Evolutionary conservation across 1,284 basidiomycete species (phyloP).

Genomic region (Cryptococcus floricola): DNA sequence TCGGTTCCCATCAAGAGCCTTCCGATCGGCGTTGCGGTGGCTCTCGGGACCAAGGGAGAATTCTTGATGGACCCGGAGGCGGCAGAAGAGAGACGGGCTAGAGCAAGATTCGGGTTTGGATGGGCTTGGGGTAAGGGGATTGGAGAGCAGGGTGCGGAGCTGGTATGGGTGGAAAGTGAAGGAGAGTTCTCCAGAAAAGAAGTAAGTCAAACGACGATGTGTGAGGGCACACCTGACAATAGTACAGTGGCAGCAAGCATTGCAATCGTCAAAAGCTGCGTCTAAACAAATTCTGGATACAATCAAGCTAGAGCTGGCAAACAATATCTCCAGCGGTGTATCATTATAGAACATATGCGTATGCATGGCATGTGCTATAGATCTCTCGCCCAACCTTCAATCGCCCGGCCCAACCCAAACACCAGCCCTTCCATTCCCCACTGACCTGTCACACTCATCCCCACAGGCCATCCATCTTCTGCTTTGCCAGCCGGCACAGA

Average conservation of each 20-base stretch:
- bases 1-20: constrained; percentile 18
- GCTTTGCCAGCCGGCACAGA: constrained; percentile 62
- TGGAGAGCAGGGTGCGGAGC: constrained; percentile 50
- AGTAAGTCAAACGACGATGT: constrained; percentile 18
- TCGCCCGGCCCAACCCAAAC: constrained; percentile 53
- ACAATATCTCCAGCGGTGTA: background rate
- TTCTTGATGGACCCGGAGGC: constrained; percentile 66
- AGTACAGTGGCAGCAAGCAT: constrained; percentile 13
- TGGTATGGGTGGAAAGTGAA: constrained; percentile 50
- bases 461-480: constrained; percentile 74
- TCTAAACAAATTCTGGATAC: constrained; percentile 23
- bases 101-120: constrained; percentile 55
- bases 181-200: constrained; percentile 37
- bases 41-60: constrained; percentile 54
- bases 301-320: constrained; percentile 11
- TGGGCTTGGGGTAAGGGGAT: constrained; percentile 49
- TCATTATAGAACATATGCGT: background rate
- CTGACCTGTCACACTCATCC: constrained; percentile 77
- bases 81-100: constrained; percentile 61
- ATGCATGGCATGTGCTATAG: background rate
- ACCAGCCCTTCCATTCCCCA: constrained; percentile 80
- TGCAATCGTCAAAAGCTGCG: constrained; percentile 19
- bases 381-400: constrained; percentile 28
- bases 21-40: constrained; percentile 50
- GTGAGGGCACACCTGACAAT: constrained; percentile 1